phyloP scores from a whole-genome alignment of 129 eudicot species.

The Flaveria trinervia region DNA sequence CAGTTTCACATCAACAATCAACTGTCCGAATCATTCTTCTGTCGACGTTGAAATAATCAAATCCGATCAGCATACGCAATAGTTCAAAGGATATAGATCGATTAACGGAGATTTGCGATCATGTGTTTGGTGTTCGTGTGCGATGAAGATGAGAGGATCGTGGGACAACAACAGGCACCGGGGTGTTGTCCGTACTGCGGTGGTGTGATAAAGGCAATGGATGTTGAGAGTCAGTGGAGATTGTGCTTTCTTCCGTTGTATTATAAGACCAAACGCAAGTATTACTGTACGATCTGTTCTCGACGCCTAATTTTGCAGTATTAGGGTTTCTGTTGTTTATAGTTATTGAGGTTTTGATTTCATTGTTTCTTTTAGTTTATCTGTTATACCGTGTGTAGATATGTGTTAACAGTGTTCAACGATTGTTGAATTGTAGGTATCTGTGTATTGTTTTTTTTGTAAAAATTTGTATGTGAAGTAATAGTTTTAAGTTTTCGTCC shows the following conservation, averaged over 20 bases:
- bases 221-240: slow-evolving; percentile 70
- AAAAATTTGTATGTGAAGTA: not conserved
- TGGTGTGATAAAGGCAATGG: slow-evolving; percentile 71
- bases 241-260: slow-evolving; percentile 73
- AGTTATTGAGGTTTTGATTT: too few species aligned
- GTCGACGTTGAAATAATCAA: not conserved
- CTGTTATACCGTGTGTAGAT: too few species aligned
- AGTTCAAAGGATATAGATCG: too few species aligned
- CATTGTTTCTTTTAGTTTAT: not conserved
- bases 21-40: too few species aligned
- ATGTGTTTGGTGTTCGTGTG: slow-evolving; percentile 77
- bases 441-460: not conserved
- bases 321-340: not conserved
- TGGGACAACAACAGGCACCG: slow-evolving; percentile 62
- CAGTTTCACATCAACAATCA: not conserved
- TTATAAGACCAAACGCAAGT: slow-evolving; percentile 70
- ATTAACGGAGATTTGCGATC: not conserved
- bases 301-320: slow-evolving; percentile 61
- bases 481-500: too few species aligned
- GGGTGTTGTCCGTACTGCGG: slow-evolving; percentile 88
- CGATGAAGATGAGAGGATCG: slow-evolving; percentile 70
- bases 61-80: not conserved
- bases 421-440: not conserved
- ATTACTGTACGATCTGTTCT: slow-evolving; percentile 60
- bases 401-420: too few species aligned